Percentiles rank a stretch among this genome's conserved stretches.
Evolutionary conservation across 768 basidiomycete species (phyloP).

Genomic region (Pisolithus marmoratus): DNA sequence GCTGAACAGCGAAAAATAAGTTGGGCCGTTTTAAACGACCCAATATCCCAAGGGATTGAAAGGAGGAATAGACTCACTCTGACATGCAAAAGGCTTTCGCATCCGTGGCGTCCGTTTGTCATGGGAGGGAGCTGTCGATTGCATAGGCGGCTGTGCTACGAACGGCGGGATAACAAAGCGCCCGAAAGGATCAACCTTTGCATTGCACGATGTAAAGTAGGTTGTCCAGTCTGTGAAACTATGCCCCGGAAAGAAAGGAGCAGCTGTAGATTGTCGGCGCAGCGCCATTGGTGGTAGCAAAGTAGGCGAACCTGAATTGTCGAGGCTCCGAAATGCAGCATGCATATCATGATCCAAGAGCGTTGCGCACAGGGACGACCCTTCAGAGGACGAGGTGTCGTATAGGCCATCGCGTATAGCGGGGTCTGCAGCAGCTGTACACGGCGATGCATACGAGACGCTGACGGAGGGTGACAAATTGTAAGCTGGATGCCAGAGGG

Average conservation of each 20-base stretch:
- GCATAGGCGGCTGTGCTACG: background rate
- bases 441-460: slow-evolving; percentile 7
- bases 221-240: slow-evolving; percentile 1
- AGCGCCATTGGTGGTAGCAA: background rate
- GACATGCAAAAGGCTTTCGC: slow-evolving; percentile 21
- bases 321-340: slow-evolving; percentile 4
- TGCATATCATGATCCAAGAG: slow-evolving; percentile 9
- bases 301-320: background rate
- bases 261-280: background rate
- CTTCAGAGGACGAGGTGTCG: slow-evolving; percentile 22
- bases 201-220: slow-evolving; percentile 3
- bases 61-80: slow-evolving; percentile 17
- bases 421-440: slow-evolving; percentile 7
- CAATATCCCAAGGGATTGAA: too few species aligned
- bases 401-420: slow-evolving; percentile 13
- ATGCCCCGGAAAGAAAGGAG: background rate
- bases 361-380: slow-evolving; percentile 7
- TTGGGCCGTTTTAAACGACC: too few species aligned
- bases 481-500: slow-evolving; percentile 24
- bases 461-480: slow-evolving; percentile 10
- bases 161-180: background rate
- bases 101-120: slow-evolving; percentile 11
- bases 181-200: background rate
- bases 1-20: slow-evolving; percentile 29
- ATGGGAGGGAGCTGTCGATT: slow-evolving; percentile 2